These are phyloP conservation scores for Limonium bicolor DNA, from an alignment of 148 eudicot species.

Conservation along the genomic window DNA sequence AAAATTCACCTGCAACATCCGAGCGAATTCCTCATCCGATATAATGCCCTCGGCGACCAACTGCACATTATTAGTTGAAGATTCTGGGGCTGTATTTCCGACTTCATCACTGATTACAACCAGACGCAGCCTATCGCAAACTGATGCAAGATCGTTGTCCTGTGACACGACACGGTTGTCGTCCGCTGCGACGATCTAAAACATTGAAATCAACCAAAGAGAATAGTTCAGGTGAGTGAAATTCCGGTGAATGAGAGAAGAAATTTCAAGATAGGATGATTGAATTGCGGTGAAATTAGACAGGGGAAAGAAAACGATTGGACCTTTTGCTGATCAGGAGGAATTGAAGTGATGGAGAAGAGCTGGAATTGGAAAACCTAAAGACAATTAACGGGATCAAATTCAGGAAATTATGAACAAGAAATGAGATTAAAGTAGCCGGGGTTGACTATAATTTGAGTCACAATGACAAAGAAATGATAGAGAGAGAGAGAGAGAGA, in stretches of 20 bases:
- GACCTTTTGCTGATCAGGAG: slow-evolving; percentile 86
- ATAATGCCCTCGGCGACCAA: slow-evolving; percentile 16
- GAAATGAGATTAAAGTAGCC: not conserved
- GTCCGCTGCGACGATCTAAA: slow-evolving; percentile 38
- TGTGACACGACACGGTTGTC: slow-evolving; percentile 31
- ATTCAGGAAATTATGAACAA: not conserved
- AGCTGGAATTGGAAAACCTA: slow-evolving; percentile 85
- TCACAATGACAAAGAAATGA: not conserved
- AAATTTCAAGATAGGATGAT: too few species aligned
- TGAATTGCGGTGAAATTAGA: not conserved
- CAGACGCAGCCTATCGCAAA: slow-evolving; percentile 47
- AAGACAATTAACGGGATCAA: not conserved
- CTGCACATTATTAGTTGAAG: slow-evolving; percentile 9
- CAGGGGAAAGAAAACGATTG: not conserved
- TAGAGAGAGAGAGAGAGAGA: slow-evolving; percentile 15
- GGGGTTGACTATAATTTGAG: not conserved
- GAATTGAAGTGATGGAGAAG: slow-evolving; percentile 85
- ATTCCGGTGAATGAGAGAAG: too few species aligned
- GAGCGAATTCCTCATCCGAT: slow-evolving; percentile 81
- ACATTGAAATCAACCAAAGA: not conserved
- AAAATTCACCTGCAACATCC: slow-evolving; percentile 60
- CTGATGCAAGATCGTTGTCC: slow-evolving; percentile 47
- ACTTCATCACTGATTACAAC: slow-evolving; percentile 35
- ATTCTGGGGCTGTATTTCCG: slow-evolving; percentile 7
- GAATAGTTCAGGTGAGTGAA: not conserved